These are phyloP conservation scores for Rutstroemia sydowiana DNA, from an alignment of 2,329 filamentous ascomycete genomes.

Conservation along the genomic window DNA sequence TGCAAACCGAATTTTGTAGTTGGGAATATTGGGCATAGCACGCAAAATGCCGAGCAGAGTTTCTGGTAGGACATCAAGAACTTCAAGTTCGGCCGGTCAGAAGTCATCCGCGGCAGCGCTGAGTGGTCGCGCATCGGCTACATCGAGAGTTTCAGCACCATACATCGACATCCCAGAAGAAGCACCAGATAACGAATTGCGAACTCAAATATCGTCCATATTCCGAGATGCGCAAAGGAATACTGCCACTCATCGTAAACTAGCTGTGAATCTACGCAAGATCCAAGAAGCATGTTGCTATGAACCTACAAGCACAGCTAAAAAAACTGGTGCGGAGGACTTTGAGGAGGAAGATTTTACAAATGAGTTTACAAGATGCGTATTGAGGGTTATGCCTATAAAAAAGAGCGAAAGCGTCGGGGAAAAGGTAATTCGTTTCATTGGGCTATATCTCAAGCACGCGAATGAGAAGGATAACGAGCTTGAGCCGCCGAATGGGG, in stretches of 20 bases:
- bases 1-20: too few relatives aligned
- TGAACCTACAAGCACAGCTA: conserved; percentile 48
- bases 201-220: conserved; percentile 63
- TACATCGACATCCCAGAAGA: conserved; percentile 59
- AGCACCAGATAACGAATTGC: conserved; percentile 60
- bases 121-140: too few relatives aligned
- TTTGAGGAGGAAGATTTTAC: conserved; percentile 86
- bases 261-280: conserved; percentile 80
- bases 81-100: conserved; percentile 31
- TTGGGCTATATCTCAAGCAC: conserved; percentile 78
- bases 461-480: conserved; percentile 64
- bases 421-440: conserved; percentile 77
- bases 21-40: neutral
- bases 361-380: conserved; percentile 72
- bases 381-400: conserved; percentile 73
- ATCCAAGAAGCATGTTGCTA: conserved; percentile 80
- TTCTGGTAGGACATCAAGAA: conserved; percentile 34
- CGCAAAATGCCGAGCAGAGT: conserved; percentile 40
- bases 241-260: conserved; percentile 82
- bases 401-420: conserved; percentile 89
- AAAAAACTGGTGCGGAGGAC: conserved; percentile 48
- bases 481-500: conserved; percentile 52
- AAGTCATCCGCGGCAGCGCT: conserved; percentile 36
- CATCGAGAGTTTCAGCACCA: conserved; percentile 32
- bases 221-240: conserved; percentile 82